phyloP scores from a whole-genome alignment of 2,329 filamentous ascomycete genomes.

The Neobulgaria alba region DNA sequence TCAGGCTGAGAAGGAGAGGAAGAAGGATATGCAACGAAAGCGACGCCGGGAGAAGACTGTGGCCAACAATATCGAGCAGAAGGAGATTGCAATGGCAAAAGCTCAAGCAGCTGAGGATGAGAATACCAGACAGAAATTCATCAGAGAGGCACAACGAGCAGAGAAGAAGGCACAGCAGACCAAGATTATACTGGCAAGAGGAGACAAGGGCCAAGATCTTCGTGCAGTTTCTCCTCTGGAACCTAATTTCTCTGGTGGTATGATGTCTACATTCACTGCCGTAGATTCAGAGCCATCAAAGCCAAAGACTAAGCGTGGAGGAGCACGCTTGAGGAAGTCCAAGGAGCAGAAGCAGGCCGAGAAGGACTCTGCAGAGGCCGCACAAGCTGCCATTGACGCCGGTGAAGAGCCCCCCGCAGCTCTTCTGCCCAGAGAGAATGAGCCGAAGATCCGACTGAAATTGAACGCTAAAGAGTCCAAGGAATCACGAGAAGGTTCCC shows the following conservation, averaged over 20 bases:
- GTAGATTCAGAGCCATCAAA: constrained; percentile 39
- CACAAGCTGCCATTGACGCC: constrained; percentile 74
- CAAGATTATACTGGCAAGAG: constrained; percentile 77
- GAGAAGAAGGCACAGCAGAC: constrained; percentile 91
- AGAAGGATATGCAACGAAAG: constrained; percentile 99
- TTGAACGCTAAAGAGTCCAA: constrained; percentile 37
- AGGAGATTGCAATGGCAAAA: constrained; percentile 71
- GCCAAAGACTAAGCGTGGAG: constrained; percentile 41
- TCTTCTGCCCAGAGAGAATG: constrained; percentile 29
- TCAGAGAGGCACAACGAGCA: constrained; percentile 79
- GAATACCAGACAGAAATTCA: constrained; percentile 68
- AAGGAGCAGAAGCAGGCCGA: constrained; percentile 79
- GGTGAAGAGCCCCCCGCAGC: constrained; percentile 60
- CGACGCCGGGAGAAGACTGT: constrained; percentile 92
- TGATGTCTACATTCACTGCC: constrained; percentile 73
- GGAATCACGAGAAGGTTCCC: constrained; percentile 36
- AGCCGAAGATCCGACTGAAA: constrained; percentile 53
- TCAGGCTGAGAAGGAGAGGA: constrained; percentile 93
- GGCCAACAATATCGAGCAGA: constrained; percentile 84
- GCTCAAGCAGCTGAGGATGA: constrained; percentile 75
- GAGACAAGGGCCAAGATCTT: constrained; percentile 67
- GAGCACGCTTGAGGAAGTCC: constrained; percentile 75
- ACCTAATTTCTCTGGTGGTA: constrained; percentile 75
- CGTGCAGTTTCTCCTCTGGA: constrained; percentile 61
- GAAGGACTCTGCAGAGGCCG: constrained; percentile 75